Conservation (phyloP, 768 basidiomycete species). For the Lentinula lateritia region DNA sequence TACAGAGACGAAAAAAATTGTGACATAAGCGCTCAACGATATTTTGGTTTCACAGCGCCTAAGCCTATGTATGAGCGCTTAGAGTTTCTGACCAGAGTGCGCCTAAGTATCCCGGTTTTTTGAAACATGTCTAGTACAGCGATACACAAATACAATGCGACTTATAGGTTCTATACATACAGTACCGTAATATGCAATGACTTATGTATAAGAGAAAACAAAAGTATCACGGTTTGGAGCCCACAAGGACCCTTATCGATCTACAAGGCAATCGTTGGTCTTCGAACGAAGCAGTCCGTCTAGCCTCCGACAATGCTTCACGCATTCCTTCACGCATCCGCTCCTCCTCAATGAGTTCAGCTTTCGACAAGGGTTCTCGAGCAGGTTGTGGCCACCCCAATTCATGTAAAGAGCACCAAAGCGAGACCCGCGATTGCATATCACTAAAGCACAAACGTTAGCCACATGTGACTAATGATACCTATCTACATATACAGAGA, state of each 20-base stretch:
- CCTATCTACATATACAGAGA: slow-evolving; percentile 3
- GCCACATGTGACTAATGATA: neutral
- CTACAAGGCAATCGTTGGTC: slow-evolving; percentile 52
- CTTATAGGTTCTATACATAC: neutral
- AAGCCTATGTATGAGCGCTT: neutral
- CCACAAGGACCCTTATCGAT: slow-evolving; percentile 55
- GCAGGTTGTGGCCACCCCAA: slow-evolving; percentile 56
- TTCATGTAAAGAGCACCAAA: slow-evolving; percentile 59
- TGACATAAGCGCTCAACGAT: neutral
- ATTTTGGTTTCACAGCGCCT: neutral
- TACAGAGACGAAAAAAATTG: slow-evolving; percentile 12
- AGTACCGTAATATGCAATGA: neutral
- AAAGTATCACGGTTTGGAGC: slow-evolving; percentile 39
- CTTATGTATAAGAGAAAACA: neutral
- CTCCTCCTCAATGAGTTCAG: slow-evolving; percentile 65
- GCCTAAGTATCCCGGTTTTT: neutral
- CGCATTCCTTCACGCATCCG: slow-evolving; percentile 54
- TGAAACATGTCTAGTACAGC: neutral
- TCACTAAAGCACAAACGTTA: slow-evolving; percentile 35
- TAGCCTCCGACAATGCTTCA: slow-evolving; percentile 55
- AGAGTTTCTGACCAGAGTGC: neutral
- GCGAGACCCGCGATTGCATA: slow-evolving; percentile 56
- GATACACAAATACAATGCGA: neutral
- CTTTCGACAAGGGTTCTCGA: slow-evolving; percentile 60
- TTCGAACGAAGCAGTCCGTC: slow-evolving; percentile 43